Evolutionary conservation across 2,329 filamentous ascomycete species (phyloP), one percentile per base, ranked within the genome.

Genomic region (Zelopaecilomyces penicillatus): DNA sequence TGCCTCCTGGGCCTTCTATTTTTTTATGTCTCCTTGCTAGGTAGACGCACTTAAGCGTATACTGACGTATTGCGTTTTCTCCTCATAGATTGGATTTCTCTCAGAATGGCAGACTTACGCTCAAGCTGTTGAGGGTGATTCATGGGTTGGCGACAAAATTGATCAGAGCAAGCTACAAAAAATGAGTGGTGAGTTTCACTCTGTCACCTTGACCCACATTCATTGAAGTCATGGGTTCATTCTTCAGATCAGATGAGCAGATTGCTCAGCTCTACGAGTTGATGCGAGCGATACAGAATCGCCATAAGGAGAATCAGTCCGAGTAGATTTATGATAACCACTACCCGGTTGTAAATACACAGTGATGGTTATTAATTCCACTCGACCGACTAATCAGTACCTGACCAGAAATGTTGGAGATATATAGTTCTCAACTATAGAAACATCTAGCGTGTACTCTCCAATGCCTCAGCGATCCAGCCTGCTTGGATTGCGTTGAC

Each of bases 71-170:
- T n/a, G n/a, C n/a, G n/a, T n/a, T n/a, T n/a, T n/a, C n/a, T n/a
- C n/a, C n/a, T n/a, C n/a, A 5, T 53, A 95, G 88, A 88, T 97
- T 56, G 93, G 91, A 2, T 98, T 98, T 64, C 73, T 98, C 54
- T 91, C 87, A 0, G 90, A 97, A 65, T 98, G 91, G 91, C 93
- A 98, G 65, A 69, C 87, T 42, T 98, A 97, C 60, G 90, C 89
- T 2, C 91, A 98, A 62, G 83, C 88, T 61, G 69, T 98, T 11
- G 91, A 97, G 60, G 91, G 90, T 0, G 84, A 95, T 43, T 65
- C 75, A 0, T 97, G 93, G 93, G 74, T 77, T 48, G 91, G 84
- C 1, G 87, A 87, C 51, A 91, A 83, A 62, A 74, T 97, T 62
- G 91, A 97, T 52, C 78, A 80, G 54, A 72, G 69, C 1, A 95